Base-by-base conservation (phyloP, 306 rosid species). In the Argentina anserina region DNA sequence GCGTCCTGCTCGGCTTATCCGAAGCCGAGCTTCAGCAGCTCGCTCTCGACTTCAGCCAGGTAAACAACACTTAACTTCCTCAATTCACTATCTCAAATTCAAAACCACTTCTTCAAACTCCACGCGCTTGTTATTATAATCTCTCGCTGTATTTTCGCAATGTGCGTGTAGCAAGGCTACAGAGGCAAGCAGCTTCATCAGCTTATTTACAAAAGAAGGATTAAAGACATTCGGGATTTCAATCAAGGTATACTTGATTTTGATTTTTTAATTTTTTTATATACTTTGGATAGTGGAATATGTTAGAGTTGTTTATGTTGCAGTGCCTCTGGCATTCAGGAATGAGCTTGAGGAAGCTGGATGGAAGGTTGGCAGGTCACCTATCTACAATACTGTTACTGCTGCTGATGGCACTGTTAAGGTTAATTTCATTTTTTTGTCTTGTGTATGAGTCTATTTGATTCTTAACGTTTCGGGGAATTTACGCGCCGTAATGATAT, bases 161-260 rank as follows among this genome's bases (percentile, higher is more conserved):
- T 68, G 6, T 74, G 75, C 13, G 12, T 61, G 12, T 34, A 80
- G 98, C 86, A 91, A 86, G 77, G 83, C 58, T 94, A 80, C 70
- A 85, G 98, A 78, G 98, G 97, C 81, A 94, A 89, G 84, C 98
- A 91, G 75, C 85, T 94, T 46, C 82, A 94, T 76, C 97, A 94
- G 81, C 88, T 94, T 29, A 77, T 94, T 76, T 94, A 94, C 84
- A 84, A 91, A 80, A 86, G 97, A 76, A 91, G 89, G 88, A 71
- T 91, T 47, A 89, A 83, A 81, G 94, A 91, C 45, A 72, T 94
- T 80, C 83, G 89, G 75, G 96, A 91, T 34, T 91, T 94, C 52
- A 59, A 72, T 72, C 92, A 86, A 12, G 79, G 98, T 94, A 60
- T 43, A n/a, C 28, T 0, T 15, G 28, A 14, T 55, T 64, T 52